These are phyloP conservation scores for Thymus quinquecostatus DNA, from an alignment of 257 asterid genomes.

Conservation along the genomic window DNA sequence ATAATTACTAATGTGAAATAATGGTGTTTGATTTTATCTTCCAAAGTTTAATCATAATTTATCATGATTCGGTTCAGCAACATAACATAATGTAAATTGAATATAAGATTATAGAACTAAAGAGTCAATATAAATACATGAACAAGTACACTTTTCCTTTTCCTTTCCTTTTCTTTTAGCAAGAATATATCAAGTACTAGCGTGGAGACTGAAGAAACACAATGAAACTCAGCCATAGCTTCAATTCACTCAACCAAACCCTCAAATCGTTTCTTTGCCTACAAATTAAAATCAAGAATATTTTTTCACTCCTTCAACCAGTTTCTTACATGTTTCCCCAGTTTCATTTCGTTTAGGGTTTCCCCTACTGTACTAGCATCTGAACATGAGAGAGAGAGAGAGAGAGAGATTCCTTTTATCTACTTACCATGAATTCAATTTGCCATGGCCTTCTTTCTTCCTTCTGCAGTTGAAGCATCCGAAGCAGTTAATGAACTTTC, in stretches of 20 bases:
- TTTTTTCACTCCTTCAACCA: not conserved
- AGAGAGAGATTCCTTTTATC: not conserved
- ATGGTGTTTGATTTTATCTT: too few species aligned
- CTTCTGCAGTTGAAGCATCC: constrained; percentile 27
- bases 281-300: too few species aligned
- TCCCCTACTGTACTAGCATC: not conserved
- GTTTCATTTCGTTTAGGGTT: constrained; percentile 27
- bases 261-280: not conserved
- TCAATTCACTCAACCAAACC: not conserved
- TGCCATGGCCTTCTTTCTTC: constrained; percentile 17
- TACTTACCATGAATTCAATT: constrained; percentile 10
- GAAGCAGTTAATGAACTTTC: constrained; percentile 8
- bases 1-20: too few species aligned
- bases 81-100: not conserved
- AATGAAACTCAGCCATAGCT: not conserved
- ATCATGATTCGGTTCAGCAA: too few species aligned
- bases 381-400: not conserved
- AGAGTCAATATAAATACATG: not conserved
- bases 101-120: not conserved
- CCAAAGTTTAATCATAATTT: too few species aligned
- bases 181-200: not conserved
- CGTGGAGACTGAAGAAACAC: not conserved
- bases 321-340: not conserved
- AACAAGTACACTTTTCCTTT: not conserved
- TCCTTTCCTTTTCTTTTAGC: not conserved